A percentile compares a stretch with the other conserved stretches of the same genome.
Conservation (phyloP, 2,329 filamentous ascomycete genomes). For the Tolypocladium ovalisporum region DNA sequence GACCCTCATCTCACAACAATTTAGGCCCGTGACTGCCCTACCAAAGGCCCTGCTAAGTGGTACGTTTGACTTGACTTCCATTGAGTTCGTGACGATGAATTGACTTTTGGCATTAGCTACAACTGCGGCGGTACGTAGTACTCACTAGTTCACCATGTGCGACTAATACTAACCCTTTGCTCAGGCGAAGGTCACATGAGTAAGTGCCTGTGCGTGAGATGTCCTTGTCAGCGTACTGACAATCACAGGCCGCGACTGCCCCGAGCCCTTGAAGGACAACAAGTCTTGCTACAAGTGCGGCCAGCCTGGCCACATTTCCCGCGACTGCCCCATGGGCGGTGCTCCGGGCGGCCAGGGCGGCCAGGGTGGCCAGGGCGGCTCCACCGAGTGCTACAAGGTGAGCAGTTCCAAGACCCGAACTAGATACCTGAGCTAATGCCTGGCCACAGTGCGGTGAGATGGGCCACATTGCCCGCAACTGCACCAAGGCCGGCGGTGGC, state of each 20-base stretch:
- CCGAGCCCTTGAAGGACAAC: slow-evolving; percentile 77
- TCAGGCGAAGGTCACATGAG: slow-evolving; percentile 64
- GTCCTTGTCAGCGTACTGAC: neutral
- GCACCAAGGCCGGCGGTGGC: slow-evolving; percentile 59
- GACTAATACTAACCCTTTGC: slow-evolving; percentile 12
- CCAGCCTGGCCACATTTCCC: slow-evolving; percentile 79
- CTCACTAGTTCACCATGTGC: neutral
- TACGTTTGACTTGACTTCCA: slow-evolving; percentile 32
- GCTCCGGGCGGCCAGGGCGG: slow-evolving; percentile 35
- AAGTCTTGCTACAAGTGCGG: slow-evolving; percentile 72
- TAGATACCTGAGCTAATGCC: slow-evolving; percentile 3
- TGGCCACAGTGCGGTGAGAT: slow-evolving; percentile 67
- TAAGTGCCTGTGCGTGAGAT: slow-evolving; percentile 31
- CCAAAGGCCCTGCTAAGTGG: slow-evolving; percentile 74
- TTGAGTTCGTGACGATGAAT: neutral
- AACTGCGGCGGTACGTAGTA: slow-evolving; percentile 62
- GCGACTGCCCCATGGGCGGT: slow-evolving; percentile 60
- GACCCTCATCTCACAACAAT: neutral
- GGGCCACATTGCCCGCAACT: slow-evolving; percentile 92
- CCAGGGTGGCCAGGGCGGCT: slow-evolving; percentile 28
- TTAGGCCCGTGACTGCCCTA: slow-evolving; percentile 77
- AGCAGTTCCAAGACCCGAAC: slow-evolving; percentile 1
- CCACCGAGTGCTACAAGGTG: slow-evolving; percentile 83
- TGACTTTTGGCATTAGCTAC: slow-evolving; percentile 48
- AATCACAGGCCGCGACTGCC: slow-evolving; percentile 73